Conservation (phyloP, 192 early-diverging fungal species). For the Linnemannia hyalina region DNA sequence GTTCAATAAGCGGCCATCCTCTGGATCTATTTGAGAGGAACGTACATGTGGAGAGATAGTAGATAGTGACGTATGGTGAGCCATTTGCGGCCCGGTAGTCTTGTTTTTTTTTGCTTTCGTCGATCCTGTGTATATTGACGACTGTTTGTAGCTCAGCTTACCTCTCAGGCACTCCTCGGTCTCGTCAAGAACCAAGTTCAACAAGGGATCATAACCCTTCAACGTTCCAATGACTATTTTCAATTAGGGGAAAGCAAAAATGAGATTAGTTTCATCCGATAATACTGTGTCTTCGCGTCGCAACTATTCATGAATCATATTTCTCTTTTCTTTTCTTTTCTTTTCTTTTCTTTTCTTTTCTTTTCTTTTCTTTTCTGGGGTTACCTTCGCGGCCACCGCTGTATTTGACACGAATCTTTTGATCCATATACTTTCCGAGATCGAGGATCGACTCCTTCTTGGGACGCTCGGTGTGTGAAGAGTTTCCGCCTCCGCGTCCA, state of each 20-base stretch:
- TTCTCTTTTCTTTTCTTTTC: not conserved
- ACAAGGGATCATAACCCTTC: constrained; percentile 93
- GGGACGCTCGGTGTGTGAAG: constrained; percentile 69
- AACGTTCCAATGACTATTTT: constrained; percentile 86
- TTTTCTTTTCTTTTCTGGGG: not conserved
- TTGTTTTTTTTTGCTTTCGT: not conserved
- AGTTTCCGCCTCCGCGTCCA: constrained; percentile 59
- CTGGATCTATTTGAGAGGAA: constrained; percentile 44
- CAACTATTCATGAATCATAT: not conserved
- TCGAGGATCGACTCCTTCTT: constrained; percentile 95
- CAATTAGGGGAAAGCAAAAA: constrained; percentile 2
- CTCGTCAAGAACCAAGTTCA: constrained; percentile 96
- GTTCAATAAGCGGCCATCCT: constrained; percentile 58
- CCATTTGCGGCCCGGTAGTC: not conserved
- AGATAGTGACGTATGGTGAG: not conserved
- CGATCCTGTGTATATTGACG: not conserved
- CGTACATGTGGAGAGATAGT: too few species aligned
- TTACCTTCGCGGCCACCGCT: constrained; percentile 94
- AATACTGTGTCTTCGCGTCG: not conserved
- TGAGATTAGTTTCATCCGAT: not conserved
- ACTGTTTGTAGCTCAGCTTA: constrained; percentile 38
- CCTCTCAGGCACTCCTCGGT: constrained; percentile 86
- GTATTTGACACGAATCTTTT: constrained; percentile 93
- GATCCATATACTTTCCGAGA: constrained; percentile 93
- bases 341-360: too few species aligned